Evolutionary conservation across 1,284 basidiomycete genomes (phyloP), one percentile per base, ranked within the genome.

Genomic region (Malassezia yamatoensis): DNA sequence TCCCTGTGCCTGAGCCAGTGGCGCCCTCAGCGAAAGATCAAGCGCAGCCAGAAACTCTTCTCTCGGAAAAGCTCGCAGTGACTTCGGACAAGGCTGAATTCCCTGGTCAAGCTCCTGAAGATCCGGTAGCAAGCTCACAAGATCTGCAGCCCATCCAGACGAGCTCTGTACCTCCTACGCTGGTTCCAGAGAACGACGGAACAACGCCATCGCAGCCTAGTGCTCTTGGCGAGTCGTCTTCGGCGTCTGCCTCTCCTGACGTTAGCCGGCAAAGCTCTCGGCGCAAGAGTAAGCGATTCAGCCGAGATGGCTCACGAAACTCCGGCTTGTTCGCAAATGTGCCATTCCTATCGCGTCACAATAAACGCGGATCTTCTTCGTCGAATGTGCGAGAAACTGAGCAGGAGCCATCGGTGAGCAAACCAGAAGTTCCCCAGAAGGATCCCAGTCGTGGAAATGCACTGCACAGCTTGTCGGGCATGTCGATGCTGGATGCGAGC

Each of bases 221-320:
- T 29, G 24, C 24, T 29, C 24, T 29, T 29, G 24, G 24, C 4
- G 4, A 29, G 7, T 4, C 24, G 4, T 29, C 24, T 15, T 12
- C 18, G 42, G 42, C 42, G 42, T 24, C 42, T 10, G 39, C 39
- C 7, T 16, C 39, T 21, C 39, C 39, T 10, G 21, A 21, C 39
- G 41, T 24, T 20, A 43, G 41, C 41, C 39, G 39, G 16, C 41
- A 32, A 20, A 43, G 41, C 41, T 33, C 45, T 33, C 45, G 45
- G 9, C 45, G 45, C 32, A 47, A 47, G 45, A 47, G 45, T 36
- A 47, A 47, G 45, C 45, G 45, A 18, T 47, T 47, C 32, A 47
- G 45, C 33, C 24, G 34, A 33, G 45, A 47, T 9, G 21, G 24
- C 43, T 18, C 29, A n/a, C 29, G 33, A 8, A 47, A 35, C 33